These are phyloP conservation scores for Suhomyces faveliae DNA, from an alignment of 805 yeast genomes.

Conservation along the genomic window DNA sequence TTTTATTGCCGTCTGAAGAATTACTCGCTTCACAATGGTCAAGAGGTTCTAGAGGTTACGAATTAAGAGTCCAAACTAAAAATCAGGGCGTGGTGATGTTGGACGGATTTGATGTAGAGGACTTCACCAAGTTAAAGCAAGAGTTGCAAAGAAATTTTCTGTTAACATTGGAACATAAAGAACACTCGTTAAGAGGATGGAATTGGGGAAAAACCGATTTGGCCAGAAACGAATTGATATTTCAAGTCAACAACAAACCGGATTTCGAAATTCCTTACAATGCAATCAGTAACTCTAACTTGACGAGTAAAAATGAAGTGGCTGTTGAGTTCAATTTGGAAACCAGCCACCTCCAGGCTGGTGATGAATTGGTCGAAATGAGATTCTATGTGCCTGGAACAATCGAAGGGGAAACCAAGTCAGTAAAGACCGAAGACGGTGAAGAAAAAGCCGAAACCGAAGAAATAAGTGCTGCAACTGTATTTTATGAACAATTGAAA, in stretches of 20 bases:
- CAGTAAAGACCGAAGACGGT: slow-evolving; percentile 25
- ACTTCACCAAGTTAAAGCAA: slow-evolving; percentile 74
- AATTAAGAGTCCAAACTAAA: slow-evolving; percentile 84
- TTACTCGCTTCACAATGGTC: slow-evolving; percentile 83
- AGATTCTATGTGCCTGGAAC: slow-evolving; percentile 92
- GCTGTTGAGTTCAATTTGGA: slow-evolving; percentile 78
- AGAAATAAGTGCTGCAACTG: slow-evolving; percentile 71
- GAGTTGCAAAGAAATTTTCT: slow-evolving; percentile 77
- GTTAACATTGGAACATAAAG: slow-evolving; percentile 73
- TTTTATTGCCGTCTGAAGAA: slow-evolving; percentile 83
- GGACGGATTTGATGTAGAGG: slow-evolving; percentile 90
- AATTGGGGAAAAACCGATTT: slow-evolving; percentile 96
- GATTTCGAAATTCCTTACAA: slow-evolving; percentile 86
- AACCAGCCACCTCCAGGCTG: slow-evolving; percentile 63
- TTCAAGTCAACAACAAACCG: slow-evolving; percentile 84
- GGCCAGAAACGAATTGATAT: slow-evolving; percentile 87
- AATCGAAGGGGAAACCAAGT: slow-evolving; percentile 48
- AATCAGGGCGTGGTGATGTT: slow-evolving; percentile 80
- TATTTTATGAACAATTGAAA: slow-evolving; percentile 85
- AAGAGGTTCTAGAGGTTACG: slow-evolving; percentile 89
- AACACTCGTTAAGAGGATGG: slow-evolving; percentile 97
- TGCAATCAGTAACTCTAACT: slow-evolving; percentile 77
- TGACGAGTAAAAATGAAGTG: slow-evolving; percentile 91
- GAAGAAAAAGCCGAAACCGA: slow-evolving; percentile 18
- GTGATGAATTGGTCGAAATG: slow-evolving; percentile 95